Evolutionary conservation across 805 yeast genomes (phyloP), one percentile per base, ranked within the genome.

Genomic region (Candida berthetii): DNA sequence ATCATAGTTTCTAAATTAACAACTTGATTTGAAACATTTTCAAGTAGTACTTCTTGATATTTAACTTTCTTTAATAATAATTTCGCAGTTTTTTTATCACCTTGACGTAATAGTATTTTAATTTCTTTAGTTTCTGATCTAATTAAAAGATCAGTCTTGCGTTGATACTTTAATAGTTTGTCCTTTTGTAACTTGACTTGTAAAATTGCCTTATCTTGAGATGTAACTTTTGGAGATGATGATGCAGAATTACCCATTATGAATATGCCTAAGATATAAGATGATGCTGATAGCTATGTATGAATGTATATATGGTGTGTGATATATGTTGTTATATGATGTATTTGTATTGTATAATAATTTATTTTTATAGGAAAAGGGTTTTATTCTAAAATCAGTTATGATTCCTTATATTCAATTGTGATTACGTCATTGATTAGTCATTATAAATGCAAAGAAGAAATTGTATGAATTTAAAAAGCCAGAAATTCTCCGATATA

Each of bases 141-240:
- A 15, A 87, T 73, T 4, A 86, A 74, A 0, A 63, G 60, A 24
- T 68, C 66, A 31, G 90, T 73, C 45, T 78, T 76, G 36, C 57
- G 59, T 11, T 69, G 62, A 48, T 89, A 85, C 59, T 83, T 85
- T 49, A 76, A 76, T 18, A 93, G 71, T 48, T 82, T 82, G 62
- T 93, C 99, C 45, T 96, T 70, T 52, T 95, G 97, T 31, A 85
- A 67, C 58, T 93, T 93, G 50, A 93, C 70, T 55, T 90, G 93
- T 48, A 88, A 71, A 10, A 93, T 76, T 0, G 97, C 96, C 54
- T 71, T 76, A 56, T 93, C 99, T 51, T 89, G 90, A 31, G 81
- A 71, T 7, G 96, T 87, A 16, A 91, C 79, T 55, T 77, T 80
- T 19, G 55, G 50, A 22, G 25, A 9, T 0, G 57, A 33, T 0